phyloP scores from a whole-genome alignment of 345 rosid species.

The Luvunga scandens region DNA sequence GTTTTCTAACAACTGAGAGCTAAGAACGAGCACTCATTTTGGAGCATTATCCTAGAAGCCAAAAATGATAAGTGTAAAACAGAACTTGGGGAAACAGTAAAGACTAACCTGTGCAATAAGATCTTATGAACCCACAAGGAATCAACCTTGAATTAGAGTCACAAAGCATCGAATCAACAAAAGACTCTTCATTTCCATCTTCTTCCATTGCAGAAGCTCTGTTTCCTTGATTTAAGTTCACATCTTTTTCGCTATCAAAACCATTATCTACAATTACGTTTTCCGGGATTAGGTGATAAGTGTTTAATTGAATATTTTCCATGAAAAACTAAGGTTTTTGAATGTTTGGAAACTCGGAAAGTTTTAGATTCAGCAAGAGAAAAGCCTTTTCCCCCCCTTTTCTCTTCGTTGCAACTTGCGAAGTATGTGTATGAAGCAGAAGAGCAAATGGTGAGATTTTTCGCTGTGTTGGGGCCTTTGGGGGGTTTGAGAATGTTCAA shows the following conservation, averaged over 20 bases:
- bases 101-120: constrained; percentile 47
- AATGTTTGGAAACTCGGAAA: constrained; percentile 14
- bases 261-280: constrained; percentile 9
- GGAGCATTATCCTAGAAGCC: neutral
- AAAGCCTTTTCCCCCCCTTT: neutral
- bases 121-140: constrained; percentile 47
- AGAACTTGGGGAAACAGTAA: neutral
- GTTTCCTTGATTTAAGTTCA: constrained; percentile 29
- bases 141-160: constrained; percentile 69
- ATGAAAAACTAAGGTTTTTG: constrained; percentile 25
- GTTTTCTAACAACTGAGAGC: too few species aligned
- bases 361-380: neutral
- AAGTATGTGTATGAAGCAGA: constrained; percentile 12
- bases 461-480: constrained; percentile 15
- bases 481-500: constrained; percentile 8
- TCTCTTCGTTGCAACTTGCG: neutral
- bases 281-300: constrained; percentile 18
- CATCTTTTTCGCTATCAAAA: constrained; percentile 33
- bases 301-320: constrained; percentile 40
- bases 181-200: constrained; percentile 31
- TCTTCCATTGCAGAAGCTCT: constrained; percentile 36
- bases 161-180: constrained; percentile 64
- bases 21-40: neutral
- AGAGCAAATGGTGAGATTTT: neutral
- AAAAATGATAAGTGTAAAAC: neutral